phyloP scores from a whole-genome alignment of 208 protist species.

The Leishmania turanica region DNA sequence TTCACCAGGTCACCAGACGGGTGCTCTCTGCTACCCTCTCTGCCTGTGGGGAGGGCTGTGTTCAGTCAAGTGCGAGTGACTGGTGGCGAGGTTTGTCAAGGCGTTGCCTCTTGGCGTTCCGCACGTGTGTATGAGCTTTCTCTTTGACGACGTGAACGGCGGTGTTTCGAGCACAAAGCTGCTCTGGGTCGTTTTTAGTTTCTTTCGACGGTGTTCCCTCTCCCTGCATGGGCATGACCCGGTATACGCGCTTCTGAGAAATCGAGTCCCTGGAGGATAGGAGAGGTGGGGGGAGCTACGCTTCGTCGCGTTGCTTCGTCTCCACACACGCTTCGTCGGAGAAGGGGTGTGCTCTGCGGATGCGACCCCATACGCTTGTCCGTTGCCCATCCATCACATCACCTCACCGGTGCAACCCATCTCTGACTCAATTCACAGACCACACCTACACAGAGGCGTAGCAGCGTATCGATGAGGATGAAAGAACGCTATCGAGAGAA shows the following conservation, averaged over 20 bases:
- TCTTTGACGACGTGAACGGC: background rate
- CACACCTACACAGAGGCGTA: background rate
- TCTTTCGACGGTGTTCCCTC: background rate
- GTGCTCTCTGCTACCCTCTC: background rate
- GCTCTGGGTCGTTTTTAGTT: background rate
- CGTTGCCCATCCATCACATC: background rate
- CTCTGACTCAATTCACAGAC: background rate
- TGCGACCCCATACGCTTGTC: background rate
- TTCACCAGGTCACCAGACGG: background rate
- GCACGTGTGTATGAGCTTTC: background rate
- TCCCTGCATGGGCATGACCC: background rate
- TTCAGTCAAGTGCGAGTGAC: background rate
- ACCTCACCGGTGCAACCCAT: background rate
- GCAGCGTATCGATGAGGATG: background rate
- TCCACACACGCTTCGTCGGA: background rate
- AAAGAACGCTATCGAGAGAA: background rate
- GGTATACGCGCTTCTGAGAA: too few relatives aligned
- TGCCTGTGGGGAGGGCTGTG: background rate
- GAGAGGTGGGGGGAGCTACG: background rate
- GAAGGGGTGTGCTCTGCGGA: background rate
- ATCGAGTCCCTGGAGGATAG: background rate
- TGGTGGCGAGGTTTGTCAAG: background rate
- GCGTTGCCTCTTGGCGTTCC: too few relatives aligned
- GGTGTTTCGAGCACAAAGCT: background rate
- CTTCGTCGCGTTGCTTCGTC: background rate